These are phyloP conservation scores for Ganoderma boninense DNA, from an alignment of 1,284 basidiomycete genomes.

Conservation along the genomic window DNA sequence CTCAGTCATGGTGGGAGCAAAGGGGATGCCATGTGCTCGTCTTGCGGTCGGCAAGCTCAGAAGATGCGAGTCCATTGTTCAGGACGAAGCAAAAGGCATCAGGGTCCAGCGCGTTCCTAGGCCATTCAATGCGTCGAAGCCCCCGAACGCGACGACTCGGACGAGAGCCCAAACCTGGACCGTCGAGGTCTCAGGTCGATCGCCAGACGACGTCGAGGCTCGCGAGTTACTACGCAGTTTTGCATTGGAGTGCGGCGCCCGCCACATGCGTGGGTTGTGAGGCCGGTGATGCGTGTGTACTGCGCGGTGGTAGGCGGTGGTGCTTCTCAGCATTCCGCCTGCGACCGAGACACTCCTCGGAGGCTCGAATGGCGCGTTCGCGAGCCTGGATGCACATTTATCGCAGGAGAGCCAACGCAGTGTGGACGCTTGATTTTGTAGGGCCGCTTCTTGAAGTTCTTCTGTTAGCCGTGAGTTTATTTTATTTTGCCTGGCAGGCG, in stretches of 20 bases:
- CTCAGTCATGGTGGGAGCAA: neutral
- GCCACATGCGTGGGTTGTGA: neutral
- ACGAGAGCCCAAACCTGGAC: neutral
- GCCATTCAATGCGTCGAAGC: no score
- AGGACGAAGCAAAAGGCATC: neutral
- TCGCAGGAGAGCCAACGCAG: neutral
- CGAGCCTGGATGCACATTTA: neutral
- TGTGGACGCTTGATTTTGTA: neutral
- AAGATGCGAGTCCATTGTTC: neutral
- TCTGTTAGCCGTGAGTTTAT: neutral
- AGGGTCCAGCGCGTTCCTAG: neutral
- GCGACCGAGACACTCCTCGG: neutral
- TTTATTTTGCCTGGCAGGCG: neutral
- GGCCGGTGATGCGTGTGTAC: neutral
- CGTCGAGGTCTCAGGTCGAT: neutral
- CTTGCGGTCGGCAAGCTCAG: neutral
- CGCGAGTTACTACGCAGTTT: neutral
- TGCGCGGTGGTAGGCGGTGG: neutral
- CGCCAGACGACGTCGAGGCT: neutral
- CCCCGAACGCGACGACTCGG: neutral
- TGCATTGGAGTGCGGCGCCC: neutral
- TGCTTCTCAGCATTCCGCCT: neutral
- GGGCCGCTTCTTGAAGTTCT: neutral
- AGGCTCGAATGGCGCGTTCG: neutral
- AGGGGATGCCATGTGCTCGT: neutral